phyloP scores from a whole-genome alignment of 2,329 filamentous ascomycete genomes.

The Paraphaeosphaeria sporulosa region DNA sequence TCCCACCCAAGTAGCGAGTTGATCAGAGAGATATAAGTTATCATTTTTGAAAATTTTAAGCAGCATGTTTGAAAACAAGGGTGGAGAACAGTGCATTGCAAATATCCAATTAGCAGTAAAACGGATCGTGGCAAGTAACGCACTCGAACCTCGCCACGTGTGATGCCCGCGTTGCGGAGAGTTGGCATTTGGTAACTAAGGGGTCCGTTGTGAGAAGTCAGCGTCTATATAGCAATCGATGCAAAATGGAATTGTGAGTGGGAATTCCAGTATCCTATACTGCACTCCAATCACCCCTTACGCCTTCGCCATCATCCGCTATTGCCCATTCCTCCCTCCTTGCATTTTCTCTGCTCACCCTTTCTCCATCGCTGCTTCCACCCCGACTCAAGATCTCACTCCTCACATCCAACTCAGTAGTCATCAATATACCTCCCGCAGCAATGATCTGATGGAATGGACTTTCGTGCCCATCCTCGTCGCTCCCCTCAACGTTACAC shows the following conservation, averaged over 20 bases:
- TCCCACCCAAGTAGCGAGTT: too few relatives aligned
- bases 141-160: too few relatives aligned
- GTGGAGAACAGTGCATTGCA: too few relatives aligned
- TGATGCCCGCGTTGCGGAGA: too few relatives aligned
- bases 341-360: not conserved
- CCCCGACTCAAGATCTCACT: constrained; percentile 18
- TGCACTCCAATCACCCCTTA: constrained; percentile 5
- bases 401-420: constrained; percentile 16
- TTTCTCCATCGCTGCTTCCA: constrained; percentile 5
- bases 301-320: not conserved
- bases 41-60: too few relatives aligned
- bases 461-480: constrained; percentile 1
- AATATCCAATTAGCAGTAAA: too few relatives aligned
- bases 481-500: not conserved
- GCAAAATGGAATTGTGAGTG: not conserved
- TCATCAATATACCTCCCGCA: constrained; percentile 18
- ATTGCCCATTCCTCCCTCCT: constrained; percentile 5
- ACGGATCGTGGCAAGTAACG: too few relatives aligned
- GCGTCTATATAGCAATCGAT: not conserved
- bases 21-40: too few relatives aligned
- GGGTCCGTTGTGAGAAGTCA: too few relatives aligned
- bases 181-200: too few relatives aligned
- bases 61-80: too few relatives aligned
- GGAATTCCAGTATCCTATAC: not conserved
- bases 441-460: constrained; percentile 4